These are phyloP conservation scores for Hymenoscyphus salicellus DNA, from an alignment of 2,329 filamentous ascomycete genomes.

Conservation along the genomic window DNA sequence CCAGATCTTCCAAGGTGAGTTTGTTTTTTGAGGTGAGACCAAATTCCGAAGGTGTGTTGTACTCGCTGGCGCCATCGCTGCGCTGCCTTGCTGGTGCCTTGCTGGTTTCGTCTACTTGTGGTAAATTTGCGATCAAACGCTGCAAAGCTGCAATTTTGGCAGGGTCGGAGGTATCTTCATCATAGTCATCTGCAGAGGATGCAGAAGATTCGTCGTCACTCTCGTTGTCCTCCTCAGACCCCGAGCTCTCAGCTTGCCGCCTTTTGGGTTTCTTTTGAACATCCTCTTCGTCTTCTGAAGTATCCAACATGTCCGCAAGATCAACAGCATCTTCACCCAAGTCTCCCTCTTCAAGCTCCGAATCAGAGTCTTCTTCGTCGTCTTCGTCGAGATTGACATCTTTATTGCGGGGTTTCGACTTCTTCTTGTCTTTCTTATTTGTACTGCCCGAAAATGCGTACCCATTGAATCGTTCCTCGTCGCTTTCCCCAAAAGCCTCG, in stretches of 20 bases:
- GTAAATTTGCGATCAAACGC: constrained; percentile 66
- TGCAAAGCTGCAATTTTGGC: constrained; percentile 62
- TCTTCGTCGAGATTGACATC: constrained; percentile 52
- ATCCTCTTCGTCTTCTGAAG: constrained; percentile 60
- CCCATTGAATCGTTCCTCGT: constrained; percentile 67
- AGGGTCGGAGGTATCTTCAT: constrained; percentile 40
- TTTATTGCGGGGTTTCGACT: constrained; percentile 42
- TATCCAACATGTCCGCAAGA: constrained; percentile 35
- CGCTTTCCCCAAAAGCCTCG: constrained; percentile 68
- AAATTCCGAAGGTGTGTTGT: constrained; percentile 59
- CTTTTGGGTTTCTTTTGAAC: constrained; percentile 37
- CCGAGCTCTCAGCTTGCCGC: constrained; percentile 44
- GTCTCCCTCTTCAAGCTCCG: constrained; percentile 67
- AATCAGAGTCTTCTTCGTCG: constrained; percentile 37
- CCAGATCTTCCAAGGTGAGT: constrained; percentile 65
- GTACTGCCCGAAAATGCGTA: constrained; percentile 61
- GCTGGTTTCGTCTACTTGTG: constrained; percentile 34
- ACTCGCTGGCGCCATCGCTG: constrained; percentile 53
- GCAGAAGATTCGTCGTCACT: constrained; percentile 53
- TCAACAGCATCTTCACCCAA: constrained; percentile 47
- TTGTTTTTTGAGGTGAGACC: constrained; percentile 52
- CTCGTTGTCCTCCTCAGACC: constrained; percentile 45
- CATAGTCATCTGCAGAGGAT: constrained; percentile 46
- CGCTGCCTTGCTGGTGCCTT: constrained; percentile 30
- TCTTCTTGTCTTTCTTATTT: constrained; percentile 51